Evolutionary conservation across 805 yeast species (phyloP).

Genomic region (Debaryomyces prosopidis): DNA sequence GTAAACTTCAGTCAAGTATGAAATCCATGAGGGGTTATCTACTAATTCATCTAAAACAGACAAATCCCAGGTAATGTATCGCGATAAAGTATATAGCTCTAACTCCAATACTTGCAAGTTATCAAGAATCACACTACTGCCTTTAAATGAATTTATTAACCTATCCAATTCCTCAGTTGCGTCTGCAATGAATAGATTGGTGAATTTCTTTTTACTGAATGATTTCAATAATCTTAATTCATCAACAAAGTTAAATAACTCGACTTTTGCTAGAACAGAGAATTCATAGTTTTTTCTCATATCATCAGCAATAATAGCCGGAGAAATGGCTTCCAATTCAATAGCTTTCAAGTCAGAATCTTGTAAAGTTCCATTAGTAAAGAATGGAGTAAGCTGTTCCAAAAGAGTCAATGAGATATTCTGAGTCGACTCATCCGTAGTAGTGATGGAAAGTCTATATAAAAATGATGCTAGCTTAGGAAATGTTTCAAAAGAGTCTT

Average conservation of each 20-base stretch:
- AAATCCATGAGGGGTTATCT: conserved; percentile 6
- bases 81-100: background rate
- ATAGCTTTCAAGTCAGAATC: background rate
- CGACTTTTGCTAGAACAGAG: conserved; percentile 15
- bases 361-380: conserved; percentile 10
- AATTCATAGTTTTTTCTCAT: conserved; percentile 19
- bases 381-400: conserved; percentile 5
- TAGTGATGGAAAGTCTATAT: conserved; percentile 1
- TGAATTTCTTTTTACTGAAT: conserved; percentile 9
- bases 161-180: conserved; percentile 13
- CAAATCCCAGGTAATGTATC: conserved; percentile 8
- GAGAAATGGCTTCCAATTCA: background rate
- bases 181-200: conserved; percentile 9
- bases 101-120: conserved; percentile 1
- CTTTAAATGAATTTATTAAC: conserved; percentile 5
- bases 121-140: conserved; percentile 2
- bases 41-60: conserved; percentile 8
- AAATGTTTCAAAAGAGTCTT: conserved; percentile 4
- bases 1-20: background rate
- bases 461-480: conserved; percentile 9
- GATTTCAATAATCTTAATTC: conserved; percentile 14
- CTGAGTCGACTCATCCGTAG: background rate
- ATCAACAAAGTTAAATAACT: conserved; percentile 16
- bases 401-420: conserved; percentile 2
- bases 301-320: conserved; percentile 6